A percentile compares a stretch with the other conserved stretches of the same genome.
These are phyloP conservation scores for Sarocladiaceae sp. DNA, from an alignment of 2,329 filamentous ascomycete genomes.

Conservation along the genomic window DNA sequence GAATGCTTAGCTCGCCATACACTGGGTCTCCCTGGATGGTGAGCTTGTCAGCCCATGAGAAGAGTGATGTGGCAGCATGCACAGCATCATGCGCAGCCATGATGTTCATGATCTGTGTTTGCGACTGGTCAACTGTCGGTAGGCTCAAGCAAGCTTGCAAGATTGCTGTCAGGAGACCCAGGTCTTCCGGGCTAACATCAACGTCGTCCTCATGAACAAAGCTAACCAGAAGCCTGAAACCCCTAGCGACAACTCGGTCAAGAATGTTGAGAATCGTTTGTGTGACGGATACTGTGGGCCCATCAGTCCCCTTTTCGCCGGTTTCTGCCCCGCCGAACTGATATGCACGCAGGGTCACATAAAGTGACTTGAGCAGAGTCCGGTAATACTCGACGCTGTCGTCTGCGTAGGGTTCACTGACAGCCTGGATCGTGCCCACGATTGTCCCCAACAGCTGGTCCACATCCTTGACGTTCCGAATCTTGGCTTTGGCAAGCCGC, in stretches of 20 bases:
- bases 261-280: constrained; percentile 72
- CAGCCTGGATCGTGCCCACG: constrained; percentile 44
- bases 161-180: constrained; percentile 81
- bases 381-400: constrained; percentile 68
- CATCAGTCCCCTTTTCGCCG: constrained; percentile 20
- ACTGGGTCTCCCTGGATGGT: constrained; percentile 74
- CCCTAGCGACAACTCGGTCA: constrained; percentile 69
- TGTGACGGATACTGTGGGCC: constrained; percentile 37
- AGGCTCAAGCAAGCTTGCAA: constrained; percentile 78
- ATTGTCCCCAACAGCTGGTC: constrained; percentile 45
- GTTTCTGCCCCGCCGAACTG: not conserved
- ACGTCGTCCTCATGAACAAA: constrained; percentile 66
- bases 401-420: constrained; percentile 46
- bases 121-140: constrained; percentile 66
- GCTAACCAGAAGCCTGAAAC: constrained; percentile 74
- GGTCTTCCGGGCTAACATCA: constrained; percentile 64
- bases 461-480: constrained; percentile 40
- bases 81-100: constrained; percentile 66
- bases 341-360: constrained; percentile 69
- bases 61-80: constrained; percentile 78
- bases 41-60: constrained; percentile 87
- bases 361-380: constrained; percentile 75
- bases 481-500: constrained; percentile 57
- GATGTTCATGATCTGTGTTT: constrained; percentile 64
- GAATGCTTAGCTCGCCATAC: constrained; percentile 85